Percentiles rank a stretch among this genome's conserved stretches.
phyloP scores from a whole-genome alignment of 805 yeast species.

The Naumovozyma dairenensis region DNA sequence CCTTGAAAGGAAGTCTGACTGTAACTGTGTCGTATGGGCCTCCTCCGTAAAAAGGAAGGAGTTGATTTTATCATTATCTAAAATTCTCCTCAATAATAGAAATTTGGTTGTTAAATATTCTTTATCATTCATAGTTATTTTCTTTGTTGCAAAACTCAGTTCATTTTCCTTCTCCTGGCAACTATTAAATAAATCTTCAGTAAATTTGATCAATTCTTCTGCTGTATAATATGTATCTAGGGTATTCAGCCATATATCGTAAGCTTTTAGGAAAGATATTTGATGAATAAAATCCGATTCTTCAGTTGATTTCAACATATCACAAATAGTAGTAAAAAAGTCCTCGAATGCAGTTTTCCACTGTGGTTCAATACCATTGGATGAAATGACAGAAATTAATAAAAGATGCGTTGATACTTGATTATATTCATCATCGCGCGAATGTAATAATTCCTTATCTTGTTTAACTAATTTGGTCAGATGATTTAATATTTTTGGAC shows the following conservation, averaged over 20 bases:
- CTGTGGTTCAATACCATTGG: slow-evolving; percentile 13
- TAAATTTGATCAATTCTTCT: slow-evolving; percentile 11
- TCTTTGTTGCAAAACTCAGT: slow-evolving; percentile 3
- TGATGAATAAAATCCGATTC: slow-evolving; percentile 50
- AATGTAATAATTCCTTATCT: slow-evolving; percentile 53
- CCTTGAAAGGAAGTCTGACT: slow-evolving; percentile 32
- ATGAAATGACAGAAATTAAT: slow-evolving; percentile 31
- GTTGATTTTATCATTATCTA: slow-evolving; percentile 30
- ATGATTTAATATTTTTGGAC: slow-evolving; percentile 39
- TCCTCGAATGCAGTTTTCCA: slow-evolving; percentile 19
- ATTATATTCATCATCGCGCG: too few relatives aligned
- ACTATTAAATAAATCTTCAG: slow-evolving; percentile 12
- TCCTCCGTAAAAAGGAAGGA: slow-evolving; percentile 12
- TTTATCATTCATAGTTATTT: slow-evolving; percentile 25
- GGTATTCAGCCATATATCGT: slow-evolving; percentile 44
- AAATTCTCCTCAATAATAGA: slow-evolving; percentile 46
- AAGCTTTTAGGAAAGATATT: slow-evolving; percentile 46
- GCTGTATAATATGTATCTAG: slow-evolving; percentile 22
- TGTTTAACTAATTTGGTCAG: slow-evolving; percentile 39
- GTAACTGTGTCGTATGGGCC: slow-evolving; percentile 10
- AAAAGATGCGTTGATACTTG: slow-evolving; percentile 46
- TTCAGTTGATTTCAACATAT: slow-evolving; percentile 40
- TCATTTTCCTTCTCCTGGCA: slow-evolving; percentile 16
- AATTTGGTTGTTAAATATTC: slow-evolving; percentile 54
- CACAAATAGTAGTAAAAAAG: slow-evolving; percentile 29